A percentile compares a stretch with the other conserved stretches of the same genome.
Conservation (phyloP, 2,329 filamentous ascomycete genomes). For the Mycosphaerelloides madeirae region DNA sequence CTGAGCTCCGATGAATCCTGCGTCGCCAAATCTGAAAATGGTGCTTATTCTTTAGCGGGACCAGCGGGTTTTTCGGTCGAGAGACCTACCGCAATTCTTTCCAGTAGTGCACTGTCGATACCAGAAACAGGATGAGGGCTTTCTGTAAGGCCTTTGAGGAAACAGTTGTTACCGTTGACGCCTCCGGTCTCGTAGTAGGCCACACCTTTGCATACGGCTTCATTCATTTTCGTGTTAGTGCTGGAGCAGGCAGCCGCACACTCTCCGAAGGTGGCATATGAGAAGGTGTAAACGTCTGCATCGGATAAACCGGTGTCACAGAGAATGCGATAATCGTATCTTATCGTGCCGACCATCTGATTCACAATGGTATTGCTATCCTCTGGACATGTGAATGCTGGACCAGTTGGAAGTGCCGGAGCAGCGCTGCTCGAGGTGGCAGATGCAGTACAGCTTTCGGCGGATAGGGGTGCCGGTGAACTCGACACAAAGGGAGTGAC, state of each 20-base stretch:
- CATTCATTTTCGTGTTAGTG: constrained; percentile 26
- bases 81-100: constrained; percentile 26
- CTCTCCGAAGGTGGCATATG: constrained; percentile 28
- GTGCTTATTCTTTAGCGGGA: constrained; percentile 23
- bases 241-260: constrained; percentile 32
- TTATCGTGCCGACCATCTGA: constrained; percentile 29
- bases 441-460: neutral
- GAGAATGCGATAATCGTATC: constrained; percentile 32
- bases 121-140: constrained; percentile 22
- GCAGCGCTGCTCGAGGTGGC: neutral
- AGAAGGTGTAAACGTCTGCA: constrained; percentile 22
- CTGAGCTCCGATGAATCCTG: constrained; percentile 21
- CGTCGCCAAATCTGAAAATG: constrained; percentile 20
- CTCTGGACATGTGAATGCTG: constrained; percentile 29
- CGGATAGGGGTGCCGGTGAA: constrained; percentile 1
- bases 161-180: constrained; percentile 28
- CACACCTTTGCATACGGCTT: constrained; percentile 30
- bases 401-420: constrained; percentile 22
- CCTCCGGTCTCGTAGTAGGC: constrained; percentile 26
- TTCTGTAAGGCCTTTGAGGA: constrained; percentile 28
- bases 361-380: constrained; percentile 30
- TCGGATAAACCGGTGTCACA: constrained; percentile 32
- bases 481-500: constrained; percentile 7
- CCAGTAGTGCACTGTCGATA: constrained; percentile 28
- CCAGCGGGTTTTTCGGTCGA: constrained; percentile 16